Evolutionary conservation across 345 rosid genomes (phyloP).

Genomic region (Bruguiera sexangula): DNA sequence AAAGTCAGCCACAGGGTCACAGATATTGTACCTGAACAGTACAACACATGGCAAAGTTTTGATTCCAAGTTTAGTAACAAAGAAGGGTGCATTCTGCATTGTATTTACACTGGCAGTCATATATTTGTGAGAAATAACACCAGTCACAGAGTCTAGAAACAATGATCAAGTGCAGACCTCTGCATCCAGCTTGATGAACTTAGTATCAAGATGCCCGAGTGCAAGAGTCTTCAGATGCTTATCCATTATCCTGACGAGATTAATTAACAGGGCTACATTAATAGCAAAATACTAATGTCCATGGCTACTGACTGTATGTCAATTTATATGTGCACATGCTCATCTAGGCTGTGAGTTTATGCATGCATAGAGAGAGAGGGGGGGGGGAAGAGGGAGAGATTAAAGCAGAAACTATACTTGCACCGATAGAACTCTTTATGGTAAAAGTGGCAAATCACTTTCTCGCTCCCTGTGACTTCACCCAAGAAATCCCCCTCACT

Average conservation of each 20-base stretch:
- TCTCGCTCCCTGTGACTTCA: slow-evolving; percentile 89
- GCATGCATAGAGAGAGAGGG: neutral
- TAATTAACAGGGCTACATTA: slow-evolving; percentile 13
- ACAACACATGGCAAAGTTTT: slow-evolving; percentile 89
- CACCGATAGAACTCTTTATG: slow-evolving; percentile 82
- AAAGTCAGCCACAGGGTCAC: neutral
- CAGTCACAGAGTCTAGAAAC: neutral
- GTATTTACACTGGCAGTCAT: slow-evolving; percentile 1
- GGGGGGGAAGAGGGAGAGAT: slow-evolving; percentile 2
- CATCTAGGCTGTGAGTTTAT: neutral
- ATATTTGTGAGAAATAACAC: neutral
- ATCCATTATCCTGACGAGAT: slow-evolving; percentile 70
- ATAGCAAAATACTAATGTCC: neutral
- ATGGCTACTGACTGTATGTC: neutral
- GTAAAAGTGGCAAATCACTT: slow-evolving; percentile 77
- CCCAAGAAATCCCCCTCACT: slow-evolving; percentile 90
- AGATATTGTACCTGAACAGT: slow-evolving; percentile 58
- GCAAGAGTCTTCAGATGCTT: slow-evolving; percentile 86
- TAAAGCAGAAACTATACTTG: slow-evolving; percentile 49
- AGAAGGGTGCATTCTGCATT: slow-evolving; percentile 94
- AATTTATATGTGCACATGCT: neutral
- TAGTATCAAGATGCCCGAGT: slow-evolving; percentile 64
- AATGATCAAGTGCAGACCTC: slow-evolving; percentile 50
- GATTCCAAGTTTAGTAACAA: slow-evolving; percentile 77
- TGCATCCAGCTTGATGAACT: slow-evolving; percentile 87